These are phyloP conservation scores for Phlebopus sp. DNA, from an alignment of 1,284 basidiomycete species.

Conservation along the genomic window DNA sequence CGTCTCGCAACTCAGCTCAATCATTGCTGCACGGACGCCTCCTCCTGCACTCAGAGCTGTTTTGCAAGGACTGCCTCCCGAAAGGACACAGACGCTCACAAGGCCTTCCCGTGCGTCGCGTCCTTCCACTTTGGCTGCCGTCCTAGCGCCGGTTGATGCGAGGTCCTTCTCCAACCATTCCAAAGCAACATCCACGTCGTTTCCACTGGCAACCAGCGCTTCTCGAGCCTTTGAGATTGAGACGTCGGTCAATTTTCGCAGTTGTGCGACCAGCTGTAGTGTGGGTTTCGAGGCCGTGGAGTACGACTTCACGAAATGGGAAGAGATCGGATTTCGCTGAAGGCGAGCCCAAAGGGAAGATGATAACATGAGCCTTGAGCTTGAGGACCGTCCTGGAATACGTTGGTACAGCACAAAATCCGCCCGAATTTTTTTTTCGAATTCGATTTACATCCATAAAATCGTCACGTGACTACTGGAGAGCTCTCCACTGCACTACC, in stretches of 20 bases:
- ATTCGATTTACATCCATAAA: background rate
- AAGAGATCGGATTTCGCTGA: slow-evolving; percentile 16
- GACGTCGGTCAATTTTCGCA: slow-evolving; percentile 79
- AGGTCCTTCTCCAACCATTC: slow-evolving; percentile 81
- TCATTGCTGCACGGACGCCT: slow-evolving; percentile 76
- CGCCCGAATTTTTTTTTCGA: background rate
- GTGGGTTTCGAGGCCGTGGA: slow-evolving; percentile 47
- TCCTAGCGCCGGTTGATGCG: slow-evolving; percentile 67
- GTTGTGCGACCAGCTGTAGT: slow-evolving; percentile 79
- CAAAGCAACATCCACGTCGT: slow-evolving; percentile 74
- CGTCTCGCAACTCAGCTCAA: slow-evolving; percentile 96
- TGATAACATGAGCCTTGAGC: slow-evolving; percentile 17
- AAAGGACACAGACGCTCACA: slow-evolving; percentile 72
- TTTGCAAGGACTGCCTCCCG: slow-evolving; percentile 45
- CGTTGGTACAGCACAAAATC: background rate
- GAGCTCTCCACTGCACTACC: no score
- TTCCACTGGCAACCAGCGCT: slow-evolving; percentile 74
- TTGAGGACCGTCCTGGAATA: background rate
- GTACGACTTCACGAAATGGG: slow-evolving; percentile 16
- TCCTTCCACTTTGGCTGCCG: slow-evolving; percentile 80
- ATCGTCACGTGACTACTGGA: slow-evolving; percentile 18
- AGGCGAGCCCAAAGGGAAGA: slow-evolving; percentile 7
- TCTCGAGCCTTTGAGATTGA: slow-evolving; percentile 88
- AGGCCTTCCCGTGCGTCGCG: slow-evolving; percentile 78
- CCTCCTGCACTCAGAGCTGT: slow-evolving; percentile 38